Base-by-base conservation (phyloP, 2,329 filamentous ascomycete genomes). In the Thielaviopsis cerberus region DNA sequence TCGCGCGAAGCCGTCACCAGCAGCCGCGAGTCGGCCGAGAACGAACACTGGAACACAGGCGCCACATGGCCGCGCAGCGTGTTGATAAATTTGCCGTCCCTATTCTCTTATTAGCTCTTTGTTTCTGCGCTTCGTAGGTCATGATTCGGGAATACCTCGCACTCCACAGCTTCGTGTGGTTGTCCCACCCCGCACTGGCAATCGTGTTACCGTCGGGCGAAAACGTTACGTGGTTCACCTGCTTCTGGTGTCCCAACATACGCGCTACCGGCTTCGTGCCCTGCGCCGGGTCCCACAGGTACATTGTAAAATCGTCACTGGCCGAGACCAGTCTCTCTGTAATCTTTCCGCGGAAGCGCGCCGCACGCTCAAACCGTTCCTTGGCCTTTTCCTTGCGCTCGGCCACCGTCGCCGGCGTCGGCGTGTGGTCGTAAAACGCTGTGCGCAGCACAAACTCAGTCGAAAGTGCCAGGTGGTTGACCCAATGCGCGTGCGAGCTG, bases 221-320 rank as follows among this genome's bases (percentile, higher is more conserved):
- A 71, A 97, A 97, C 0, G 84, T 86, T 53, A 97, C 90, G 67
- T 96, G 87, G 69, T 97, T 96, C 64, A 97, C 90, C 67, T 91
- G 87, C 72, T 97, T 97, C 69, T 96, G 88, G 66, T 98, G 92
- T 1, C 92, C 92, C n/a, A 88, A 72, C 71, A 97, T 79, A 34
- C 89, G 78, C n/a, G 87, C 85, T 3, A 97, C 74, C 0, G 91
- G 90, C 69, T 97, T 96, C 7, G 76, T 86, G 3, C 84, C 83
- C 61, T 77, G 70, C 10, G 82, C 76, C 0, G 90, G 90, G 61
- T 94, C 87, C 91, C 91, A 98, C 7, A 98, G 77, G 68, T 89
- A 95, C 79, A 98, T 91, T 5, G 90, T 95, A 69, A 90, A 94
- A 69, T 98, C 92, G 67, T 97, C 92, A 63, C 85, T 91, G 1